Base-by-base conservation (phyloP, 2,329 filamentous ascomycete genomes). In the Ceratocystis lukuohia region DNA sequence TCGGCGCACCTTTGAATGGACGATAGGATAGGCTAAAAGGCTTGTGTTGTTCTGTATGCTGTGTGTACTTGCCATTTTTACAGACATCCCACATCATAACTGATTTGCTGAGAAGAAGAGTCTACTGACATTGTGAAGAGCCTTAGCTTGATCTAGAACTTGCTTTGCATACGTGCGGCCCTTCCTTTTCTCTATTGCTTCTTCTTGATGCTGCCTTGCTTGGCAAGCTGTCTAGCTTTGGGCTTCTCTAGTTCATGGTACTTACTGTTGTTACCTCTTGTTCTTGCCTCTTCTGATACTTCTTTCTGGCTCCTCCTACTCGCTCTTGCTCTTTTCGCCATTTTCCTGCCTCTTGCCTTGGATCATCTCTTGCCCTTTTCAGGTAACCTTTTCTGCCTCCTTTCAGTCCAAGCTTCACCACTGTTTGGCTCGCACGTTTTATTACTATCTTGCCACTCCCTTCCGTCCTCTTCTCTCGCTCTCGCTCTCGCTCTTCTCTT, bases 321-420 rank as follows among this genome's bases (percentile, higher is more conserved):
- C 20, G 48, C 48, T 53, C 25, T 28, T 22, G 20, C 22, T 28
- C 10, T 12, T 25, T 53, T 44, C 37, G 30, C 10, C 33, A 33
- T 37, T 12, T 48, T 48, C 46, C 20, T 48, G 17, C 20, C 37
- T 48, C 46, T 48, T 20, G 5, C 8, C n/a, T 30, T 56, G 50
- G n/a, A 10, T n/a, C 48, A 10, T 12, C 12, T 59, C 56, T 20
- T 37, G 56, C 56, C 28, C 28, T 59, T 37, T 59, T 53, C 7
- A 28, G 48, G 22, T 41, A 41, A 41, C n/a, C 17, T 53, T 50
- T 28, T 50, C 45, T n/a, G 46, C 22, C 30, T 57, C 48, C 33
- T 57, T 57, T 25, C 33, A 53, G 33, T 64, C 44, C 30, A 44
- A 65, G 56, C 33, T 57, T 48, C 56, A 53, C 48, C 63, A 65